Evolutionary conservation across 106 monocot species (phyloP).

Genomic region (Dioscorea zingiberensis): DNA sequence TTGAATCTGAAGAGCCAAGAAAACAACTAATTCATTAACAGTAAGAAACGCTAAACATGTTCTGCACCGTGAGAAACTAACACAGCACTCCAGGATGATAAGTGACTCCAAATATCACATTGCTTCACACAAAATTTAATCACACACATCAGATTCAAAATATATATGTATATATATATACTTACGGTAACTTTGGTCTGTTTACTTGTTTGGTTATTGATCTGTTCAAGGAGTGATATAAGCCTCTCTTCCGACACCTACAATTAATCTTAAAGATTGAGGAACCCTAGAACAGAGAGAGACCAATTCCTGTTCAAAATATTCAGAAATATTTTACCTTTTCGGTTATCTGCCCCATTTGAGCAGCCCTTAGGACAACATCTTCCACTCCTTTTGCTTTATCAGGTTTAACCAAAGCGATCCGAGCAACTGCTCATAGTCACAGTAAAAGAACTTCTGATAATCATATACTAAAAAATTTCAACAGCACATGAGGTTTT

Average conservation of each 20-base stretch:
- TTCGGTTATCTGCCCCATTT: conserved; percentile 84
- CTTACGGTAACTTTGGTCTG: conserved; percentile 82
- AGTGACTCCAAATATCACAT: too few species aligned
- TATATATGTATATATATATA: too few species aligned
- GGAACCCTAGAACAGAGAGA: background rate
- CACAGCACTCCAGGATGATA: too few species aligned
- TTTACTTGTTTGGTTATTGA: conserved; percentile 65
- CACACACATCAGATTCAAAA: too few species aligned
- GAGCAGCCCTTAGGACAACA: conserved; percentile 79
- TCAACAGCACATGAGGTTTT: too few species aligned
- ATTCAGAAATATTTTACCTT: conserved; percentile 34
- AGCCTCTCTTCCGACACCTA: conserved; percentile 77
- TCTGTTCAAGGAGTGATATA: conserved; percentile 72
- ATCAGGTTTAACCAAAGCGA: conserved; percentile 97
- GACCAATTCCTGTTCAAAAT: background rate
- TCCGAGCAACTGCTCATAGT: conserved; percentile 65
- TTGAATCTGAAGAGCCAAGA: conserved; percentile 42
- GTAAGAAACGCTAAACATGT: too few species aligned
- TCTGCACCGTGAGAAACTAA: too few species aligned
- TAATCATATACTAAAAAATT: too few species aligned
- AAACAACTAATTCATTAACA: too few species aligned
- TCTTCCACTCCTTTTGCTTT: conserved; percentile 96
- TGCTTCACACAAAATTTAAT: too few species aligned
- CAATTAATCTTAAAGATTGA: background rate
- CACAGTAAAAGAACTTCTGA: too few species aligned